Evolutionary conservation across 192 early-diverging fungal genomes (phyloP).

Genomic region (Backusella australiensis): DNA sequence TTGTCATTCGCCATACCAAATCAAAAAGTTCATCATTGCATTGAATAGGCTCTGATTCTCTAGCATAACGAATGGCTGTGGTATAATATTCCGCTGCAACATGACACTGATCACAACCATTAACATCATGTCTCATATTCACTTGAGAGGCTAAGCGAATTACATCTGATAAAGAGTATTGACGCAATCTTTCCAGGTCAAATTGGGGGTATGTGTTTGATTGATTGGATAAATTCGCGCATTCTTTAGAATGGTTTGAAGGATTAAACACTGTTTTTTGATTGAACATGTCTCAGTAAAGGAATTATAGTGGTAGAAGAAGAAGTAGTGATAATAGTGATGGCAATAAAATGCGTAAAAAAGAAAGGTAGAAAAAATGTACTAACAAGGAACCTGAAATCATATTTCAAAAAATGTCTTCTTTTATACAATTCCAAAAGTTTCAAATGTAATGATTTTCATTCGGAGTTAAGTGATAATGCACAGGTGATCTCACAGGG

Average conservation of each 20-base stretch:
- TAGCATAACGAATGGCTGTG: not conserved
- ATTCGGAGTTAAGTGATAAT: not conserved
- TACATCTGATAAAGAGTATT: not conserved
- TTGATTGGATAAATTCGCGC: not conserved
- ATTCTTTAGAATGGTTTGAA: not conserved
- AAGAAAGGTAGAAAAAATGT: not conserved
- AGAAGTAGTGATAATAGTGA: not conserved
- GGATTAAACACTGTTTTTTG: not conserved
- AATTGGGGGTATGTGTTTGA: not conserved
- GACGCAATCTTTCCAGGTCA: not conserved
- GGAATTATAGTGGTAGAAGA: not conserved
- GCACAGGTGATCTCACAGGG: not conserved
- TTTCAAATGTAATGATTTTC: constrained; percentile 5
- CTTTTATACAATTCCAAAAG: not conserved
- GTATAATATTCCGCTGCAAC: not conserved
- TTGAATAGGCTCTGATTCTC: not conserved
- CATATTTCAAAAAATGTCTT: not conserved
- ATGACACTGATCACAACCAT: constrained; percentile 1
- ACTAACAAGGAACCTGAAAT: not conserved
- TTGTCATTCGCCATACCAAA: constrained; percentile 2
- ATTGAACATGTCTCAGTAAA: not conserved
- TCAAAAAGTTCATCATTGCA: constrained; percentile 9
- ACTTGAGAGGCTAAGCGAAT: not conserved
- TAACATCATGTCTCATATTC: constrained; percentile 5
- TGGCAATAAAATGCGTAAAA: not conserved